Evolutionary conservation across 2,329 filamentous ascomycete genomes (phyloP), one percentile per base, ranked within the genome.

Genomic region (Paecilomyces formosus): DNA sequence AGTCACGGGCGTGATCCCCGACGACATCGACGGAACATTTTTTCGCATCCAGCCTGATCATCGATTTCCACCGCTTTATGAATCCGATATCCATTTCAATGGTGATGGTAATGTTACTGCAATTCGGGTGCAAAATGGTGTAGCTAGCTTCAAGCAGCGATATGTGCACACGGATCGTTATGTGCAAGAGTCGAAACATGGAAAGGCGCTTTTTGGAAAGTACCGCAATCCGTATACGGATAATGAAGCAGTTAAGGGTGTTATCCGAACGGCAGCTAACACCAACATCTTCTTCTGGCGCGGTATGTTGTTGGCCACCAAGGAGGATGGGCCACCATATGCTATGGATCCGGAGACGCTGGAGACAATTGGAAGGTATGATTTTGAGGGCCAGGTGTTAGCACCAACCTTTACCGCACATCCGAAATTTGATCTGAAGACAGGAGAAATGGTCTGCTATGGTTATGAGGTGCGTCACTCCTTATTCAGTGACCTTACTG

Each of bases 151-250:
- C 64, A 75, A 73, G 58, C 74, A 76, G 31, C 67, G 72, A 35
- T 79, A 74, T 62, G 73, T 77, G n/a, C 70, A 74, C 18, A 79
- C 77, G 0, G 75, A 78, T 55, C 68, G 76, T 1, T 78, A 70
- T 61, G 68, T 71, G 54, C 68, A 70, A 9, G 76, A 79, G 60
- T 71, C 66, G 3, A 68, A 68, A 49, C 75, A 73, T 2, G 57
- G 70, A 13, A 71, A 66, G 39, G 67, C 71, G 0, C 65, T 85
- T 13, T 83, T 85, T 56, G 83, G 83, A 0, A 73, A 78, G 45
- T 85, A 85, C 61, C 74, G 83, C n/a, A 85, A 86, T 64, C 80
- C 81, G 0, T 83, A 76, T 61, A 84, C 81, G 55, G 81, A 82
- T 66, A 78, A 57, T 30, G 57, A 59, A 31, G 55, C 76, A 60